Base-by-base conservation (phyloP, 2,329 filamentous ascomycete genomes). In the Trichoderma semiorbis region DNA sequence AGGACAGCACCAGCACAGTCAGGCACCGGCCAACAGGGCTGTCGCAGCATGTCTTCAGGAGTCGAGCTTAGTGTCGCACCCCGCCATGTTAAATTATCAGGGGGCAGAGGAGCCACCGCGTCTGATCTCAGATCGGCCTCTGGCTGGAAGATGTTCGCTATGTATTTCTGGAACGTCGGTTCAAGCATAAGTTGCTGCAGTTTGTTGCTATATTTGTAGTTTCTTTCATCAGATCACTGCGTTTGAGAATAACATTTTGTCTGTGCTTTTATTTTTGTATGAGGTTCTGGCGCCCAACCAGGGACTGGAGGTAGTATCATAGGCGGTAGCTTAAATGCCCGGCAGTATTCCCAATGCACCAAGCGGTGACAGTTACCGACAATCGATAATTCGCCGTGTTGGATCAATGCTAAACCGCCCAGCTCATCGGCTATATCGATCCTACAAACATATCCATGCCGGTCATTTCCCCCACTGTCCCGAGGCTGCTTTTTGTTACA, bases 41-140 rank as follows among this genome's bases (percentile, higher is more conserved):
- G 67, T 30, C 16, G 67, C 34, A 36, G 55, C 55, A 30, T 71
- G 55, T 67, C 55, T 71, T 62, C 63, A 71, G 69, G 69, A 60
- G 69, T 47, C 43, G 34, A n/a, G 26, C 30, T 66, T 68, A 50
- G 70, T 34, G 64, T 63, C 57, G 47, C 57, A 68, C 70, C 70
- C 70, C 64, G 57, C 63, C 64, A 28, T 16, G 53, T 58, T 72
- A 62, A 58, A 72, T 72, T 68, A 58, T 55, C 50, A 72, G 64
- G 70, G 70, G 43, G 5, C 26, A 2, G 32, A 55, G 50, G 63
- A 47, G 61, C 47, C 60, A 66, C 69, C 21, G 53, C 39, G 57
- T 63, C 47, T 72, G 70, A 72, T 62, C 70, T 68, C 62, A 71
- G 69, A 71, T 71, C 69, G 61, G 50, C 34, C 53, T 26, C n/a